Evolutionary conservation across 176 grass and related monocot genomes (phyloP), one percentile per base, ranked within the genome.

Genomic region (Thinopyrum elongatum): DNA sequence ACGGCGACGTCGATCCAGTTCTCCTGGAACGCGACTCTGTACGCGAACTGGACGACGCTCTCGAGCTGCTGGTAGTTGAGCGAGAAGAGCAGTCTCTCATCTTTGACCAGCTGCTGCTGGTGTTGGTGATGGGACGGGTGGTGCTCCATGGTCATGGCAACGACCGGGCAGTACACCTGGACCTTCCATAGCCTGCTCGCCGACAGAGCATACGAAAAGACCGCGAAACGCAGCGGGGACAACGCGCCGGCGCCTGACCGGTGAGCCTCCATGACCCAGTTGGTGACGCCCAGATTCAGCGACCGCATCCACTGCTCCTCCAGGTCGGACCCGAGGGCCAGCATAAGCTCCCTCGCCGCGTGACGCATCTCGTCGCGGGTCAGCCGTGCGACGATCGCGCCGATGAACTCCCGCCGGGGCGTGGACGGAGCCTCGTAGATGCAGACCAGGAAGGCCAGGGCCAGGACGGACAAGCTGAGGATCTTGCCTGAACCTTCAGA

Each of bases 221-320:
- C 62, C 38, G 59, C 44, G 23, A 85, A 85, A 39, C 69, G 84
- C 3, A 36, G 22, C 13, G 46, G 22, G 17, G 46, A 64, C 4
- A 51, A 26, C 2, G 38, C 46, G 10, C 77, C 44, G 64, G 64
- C 64, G 2, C 79, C 91, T 21, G 71, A 80, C 77, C 69, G 44
- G 36, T 4, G 77, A 85, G 35, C 47, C 67, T 93, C 95, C 23
- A 83, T 33, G 75, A 83, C 79, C 95, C 89, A 97, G 89, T 86
- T 97, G 26, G 95, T 94, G 34, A 88, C 9, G 7, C 70, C 92
- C 10, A 97, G 95, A 77, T 97, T 93, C 73, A 94, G 15, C 0
- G 90, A 91, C 25, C 89, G 66, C 90, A 97, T 94, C 92, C 95
- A 97, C 53, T 86, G 95, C 78, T 93, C 90, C 83, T 97, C 95